Conservation (phyloP, 176 grass and related monocot genomes). For the Otatea glauca region DNA sequence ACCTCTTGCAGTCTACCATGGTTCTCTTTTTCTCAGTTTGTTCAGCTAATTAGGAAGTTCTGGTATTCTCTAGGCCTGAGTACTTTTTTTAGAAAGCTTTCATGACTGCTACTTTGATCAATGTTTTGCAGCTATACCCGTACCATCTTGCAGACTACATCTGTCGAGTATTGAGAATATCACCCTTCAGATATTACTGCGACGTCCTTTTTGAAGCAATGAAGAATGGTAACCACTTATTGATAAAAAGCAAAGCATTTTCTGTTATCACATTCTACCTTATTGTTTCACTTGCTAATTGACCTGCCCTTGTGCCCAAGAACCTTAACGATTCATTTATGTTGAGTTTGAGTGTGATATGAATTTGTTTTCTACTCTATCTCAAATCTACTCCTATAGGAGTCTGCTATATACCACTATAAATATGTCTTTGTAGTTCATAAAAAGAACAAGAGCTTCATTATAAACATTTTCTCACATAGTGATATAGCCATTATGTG, state of each 20-base stretch:
- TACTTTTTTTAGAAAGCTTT: background rate
- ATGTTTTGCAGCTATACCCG: conserved; percentile 80
- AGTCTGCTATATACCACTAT: too few species aligned
- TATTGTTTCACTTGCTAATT: conserved; percentile 12
- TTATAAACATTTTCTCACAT: too few species aligned
- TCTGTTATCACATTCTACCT: background rate
- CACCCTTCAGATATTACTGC: conserved; percentile 91
- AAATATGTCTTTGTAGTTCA: too few species aligned
- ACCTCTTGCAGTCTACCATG: background rate
- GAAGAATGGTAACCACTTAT: conserved; percentile 77
- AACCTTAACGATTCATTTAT: too few species aligned
- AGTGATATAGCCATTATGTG: too few species aligned
- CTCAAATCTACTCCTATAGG: too few species aligned
- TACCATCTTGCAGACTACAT: conserved; percentile 89
- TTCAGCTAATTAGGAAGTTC: background rate
- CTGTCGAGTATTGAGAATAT: conserved; percentile 83
- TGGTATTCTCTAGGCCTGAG: background rate
- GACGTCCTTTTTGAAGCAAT: conserved; percentile 95
- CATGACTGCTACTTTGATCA: conserved; percentile 27
- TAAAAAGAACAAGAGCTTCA: too few species aligned
- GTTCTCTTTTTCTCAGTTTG: background rate
- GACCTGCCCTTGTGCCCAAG: background rate
- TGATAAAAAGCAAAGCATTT: background rate
- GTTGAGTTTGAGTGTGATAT: too few species aligned
- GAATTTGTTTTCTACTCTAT: too few species aligned